Conservation (phyloP, 1,284 basidiomycete species). For the Sporisorium scitamineum region DNA sequence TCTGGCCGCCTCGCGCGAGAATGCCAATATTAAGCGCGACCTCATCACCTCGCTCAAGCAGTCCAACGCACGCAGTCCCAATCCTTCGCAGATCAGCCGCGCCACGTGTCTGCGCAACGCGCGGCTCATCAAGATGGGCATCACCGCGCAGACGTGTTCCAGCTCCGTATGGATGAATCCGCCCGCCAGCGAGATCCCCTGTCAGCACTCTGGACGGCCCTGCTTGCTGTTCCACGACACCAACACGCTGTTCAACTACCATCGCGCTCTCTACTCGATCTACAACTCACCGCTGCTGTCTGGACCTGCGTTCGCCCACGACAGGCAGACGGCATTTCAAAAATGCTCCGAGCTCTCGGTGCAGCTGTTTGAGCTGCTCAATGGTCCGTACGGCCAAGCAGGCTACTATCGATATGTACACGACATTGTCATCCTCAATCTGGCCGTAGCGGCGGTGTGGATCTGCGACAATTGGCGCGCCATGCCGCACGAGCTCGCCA, state of each 20-base stretch:
- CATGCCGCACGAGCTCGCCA: conserved; percentile 50
- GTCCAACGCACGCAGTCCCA: conserved; percentile 39
- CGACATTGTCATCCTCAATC: conserved; percentile 55
- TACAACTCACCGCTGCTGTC: conserved; percentile 44
- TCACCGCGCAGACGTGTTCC: conserved; percentile 45
- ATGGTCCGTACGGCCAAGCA: conserved; percentile 44
- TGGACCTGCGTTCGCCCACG: conserved; percentile 32
- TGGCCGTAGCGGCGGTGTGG: conserved; percentile 51
- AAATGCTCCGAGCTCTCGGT: conserved; percentile 51
- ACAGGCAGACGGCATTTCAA: conserved; percentile 46
- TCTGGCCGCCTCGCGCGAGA: conserved; percentile 52
- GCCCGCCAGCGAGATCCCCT: conserved; percentile 49
- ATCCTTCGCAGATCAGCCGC: conserved; percentile 39
- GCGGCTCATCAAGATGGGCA: conserved; percentile 52
- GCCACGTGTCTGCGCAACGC: conserved; percentile 53
- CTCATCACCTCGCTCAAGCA: conserved; percentile 46
- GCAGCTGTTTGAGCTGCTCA: conserved; percentile 49
- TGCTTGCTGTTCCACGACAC: conserved; percentile 52
- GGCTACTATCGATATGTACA: conserved; percentile 53
- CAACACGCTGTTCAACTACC: conserved; percentile 55
- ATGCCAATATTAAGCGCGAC: conserved; percentile 54
- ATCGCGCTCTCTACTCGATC: conserved; percentile 54
- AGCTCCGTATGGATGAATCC: conserved; percentile 47
- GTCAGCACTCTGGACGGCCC: conserved; percentile 48
- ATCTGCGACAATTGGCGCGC: conserved; percentile 56